These are phyloP conservation scores for Uronychia setigera DNA, from an alignment of 73 alveolate genomes.

Conservation along the genomic window DNA sequence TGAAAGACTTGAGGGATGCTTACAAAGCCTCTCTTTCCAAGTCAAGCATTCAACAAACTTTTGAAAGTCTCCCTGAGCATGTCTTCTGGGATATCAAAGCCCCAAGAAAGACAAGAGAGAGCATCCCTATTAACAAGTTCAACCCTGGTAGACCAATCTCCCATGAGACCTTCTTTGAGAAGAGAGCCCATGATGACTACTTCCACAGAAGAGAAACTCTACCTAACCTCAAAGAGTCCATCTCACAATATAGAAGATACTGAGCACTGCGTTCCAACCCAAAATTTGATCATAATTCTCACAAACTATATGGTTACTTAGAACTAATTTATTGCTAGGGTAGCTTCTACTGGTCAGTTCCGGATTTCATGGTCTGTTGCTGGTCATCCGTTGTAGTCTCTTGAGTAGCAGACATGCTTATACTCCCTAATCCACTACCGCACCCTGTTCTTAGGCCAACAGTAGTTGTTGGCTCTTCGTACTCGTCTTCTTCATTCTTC, in stretches of 20 bases:
- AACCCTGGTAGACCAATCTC: conserved; percentile 28
- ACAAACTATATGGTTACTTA: too few species aligned
- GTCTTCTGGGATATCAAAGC: conserved; percentile 40
- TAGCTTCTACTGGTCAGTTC: too few species aligned
- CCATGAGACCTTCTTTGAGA: conserved; percentile 29
- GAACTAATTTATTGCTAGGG: too few species aligned
- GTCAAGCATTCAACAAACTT: conserved; percentile 4
- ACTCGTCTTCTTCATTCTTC: too few species aligned
- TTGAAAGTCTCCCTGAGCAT: conserved; percentile 42
- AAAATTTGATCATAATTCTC: too few species aligned
- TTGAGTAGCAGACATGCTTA: too few species aligned
- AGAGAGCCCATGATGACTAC: conserved; percentile 29
- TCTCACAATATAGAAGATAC: conserved; percentile 31
- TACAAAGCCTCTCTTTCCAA: background rate
- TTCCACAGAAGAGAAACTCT: conserved; percentile 13
- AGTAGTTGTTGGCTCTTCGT: too few species aligned
- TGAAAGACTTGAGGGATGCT: conserved; percentile 23
- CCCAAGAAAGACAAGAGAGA: background rate
- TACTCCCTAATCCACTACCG: too few species aligned
- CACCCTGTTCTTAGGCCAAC: too few species aligned
- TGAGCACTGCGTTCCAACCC: too few species aligned
- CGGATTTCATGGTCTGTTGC: too few species aligned
- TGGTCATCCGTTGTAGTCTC: too few species aligned
- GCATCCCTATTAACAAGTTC: conserved; percentile 6
- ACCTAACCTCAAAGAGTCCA: conserved; percentile 20